Evolutionary conservation across 495 filamentous ascomycete genomes (phyloP), one percentile per base, ranked within the genome.

Genomic region (Polyplosphaeria fusca): DNA sequence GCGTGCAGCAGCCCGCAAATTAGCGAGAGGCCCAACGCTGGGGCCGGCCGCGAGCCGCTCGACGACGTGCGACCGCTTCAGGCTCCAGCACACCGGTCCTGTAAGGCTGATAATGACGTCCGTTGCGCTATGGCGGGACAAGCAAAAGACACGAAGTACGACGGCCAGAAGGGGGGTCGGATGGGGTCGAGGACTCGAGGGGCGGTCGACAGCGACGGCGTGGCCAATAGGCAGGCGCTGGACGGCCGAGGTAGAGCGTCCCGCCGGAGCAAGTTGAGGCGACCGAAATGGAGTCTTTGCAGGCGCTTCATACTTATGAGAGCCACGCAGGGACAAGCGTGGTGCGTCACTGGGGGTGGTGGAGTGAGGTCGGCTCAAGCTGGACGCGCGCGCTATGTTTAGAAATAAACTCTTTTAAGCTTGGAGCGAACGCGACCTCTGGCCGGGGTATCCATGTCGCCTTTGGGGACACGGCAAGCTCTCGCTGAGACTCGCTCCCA

Each of bases 341-440:
- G 47, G 45, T 22, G 39, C 44, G 56, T 52, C 26, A 14, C 30
- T 35, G 7, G 30, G 30, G 30, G 30, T 35, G 30, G 30, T 7
- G 53, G 56, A 46, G 59, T 62, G 56, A 60, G 56, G 56, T 53
- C 54, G 28, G 27, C 35, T 27, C 35, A 48, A 22, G 18, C 12
- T 11, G 47, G 7, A 0, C 23, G 19, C 30, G 16, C 14, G 5
- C 3, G 14, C 48, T 58, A 58, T 48, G 45, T 40, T 32, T 58
- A 57, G 48, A 48, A 35, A 63, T 63, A 63, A 54, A 58, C 60
- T 58, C 48, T 30, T 40, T 45, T 53, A 58, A 58, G 55, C 55
- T 49, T 51, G 42, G 20, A 25, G 32, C 44, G 20, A 37, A 12
- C 7, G 18, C 47, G 47, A 27, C 38, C n/a, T 22, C 2, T 13